These are phyloP conservation scores for Gracilaria gracilis DNA, from an alignment of 23 red algal species.

Conservation along the genomic window DNA sequence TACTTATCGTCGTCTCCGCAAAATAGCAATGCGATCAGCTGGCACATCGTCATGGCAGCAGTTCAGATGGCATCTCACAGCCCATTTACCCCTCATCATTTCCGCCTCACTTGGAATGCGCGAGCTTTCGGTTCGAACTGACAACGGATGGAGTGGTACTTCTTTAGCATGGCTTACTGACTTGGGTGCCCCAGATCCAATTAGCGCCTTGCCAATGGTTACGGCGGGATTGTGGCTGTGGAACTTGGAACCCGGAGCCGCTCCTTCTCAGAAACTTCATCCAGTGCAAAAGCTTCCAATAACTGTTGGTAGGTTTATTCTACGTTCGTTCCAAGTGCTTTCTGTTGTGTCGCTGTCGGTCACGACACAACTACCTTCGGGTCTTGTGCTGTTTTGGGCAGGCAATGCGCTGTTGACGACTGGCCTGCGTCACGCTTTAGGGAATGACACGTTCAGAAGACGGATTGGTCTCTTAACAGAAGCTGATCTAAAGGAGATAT, in stretches of 20 bases:
- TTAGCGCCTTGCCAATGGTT: constrained; percentile 20
- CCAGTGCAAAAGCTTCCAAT: constrained; percentile 1
- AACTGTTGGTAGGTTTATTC: constrained; percentile 7
- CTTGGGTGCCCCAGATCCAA: constrained; percentile 55
- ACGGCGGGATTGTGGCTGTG: constrained; percentile 57
- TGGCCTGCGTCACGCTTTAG: constrained; percentile 7
- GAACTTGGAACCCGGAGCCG: constrained; percentile 50
- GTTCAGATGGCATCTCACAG: constrained; percentile 39
- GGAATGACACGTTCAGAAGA: constrained; percentile 13
- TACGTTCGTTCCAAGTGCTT: constrained; percentile 47
- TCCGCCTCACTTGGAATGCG: constrained; percentile 55
- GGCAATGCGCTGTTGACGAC: constrained; percentile 39
- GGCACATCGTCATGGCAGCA: constrained; percentile 57
- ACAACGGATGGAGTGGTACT: constrained; percentile 38
- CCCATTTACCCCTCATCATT: constrained; percentile 54
- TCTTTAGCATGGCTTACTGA: constrained; percentile 22
- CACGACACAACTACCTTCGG: constrained; percentile 48
- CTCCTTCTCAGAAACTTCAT: not conserved
- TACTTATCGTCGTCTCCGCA: constrained; percentile 62
- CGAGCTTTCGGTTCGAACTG: not conserved
- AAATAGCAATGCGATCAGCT: constrained; percentile 54
- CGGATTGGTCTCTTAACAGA: constrained; percentile 45
- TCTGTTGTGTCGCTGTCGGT: constrained; percentile 52
- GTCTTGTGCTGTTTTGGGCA: constrained; percentile 65
- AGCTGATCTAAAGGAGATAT: constrained; percentile 17